Evolutionary conservation across 108 stramenopile species (phyloP).

Genomic region (Conticribra weissflogii): DNA sequence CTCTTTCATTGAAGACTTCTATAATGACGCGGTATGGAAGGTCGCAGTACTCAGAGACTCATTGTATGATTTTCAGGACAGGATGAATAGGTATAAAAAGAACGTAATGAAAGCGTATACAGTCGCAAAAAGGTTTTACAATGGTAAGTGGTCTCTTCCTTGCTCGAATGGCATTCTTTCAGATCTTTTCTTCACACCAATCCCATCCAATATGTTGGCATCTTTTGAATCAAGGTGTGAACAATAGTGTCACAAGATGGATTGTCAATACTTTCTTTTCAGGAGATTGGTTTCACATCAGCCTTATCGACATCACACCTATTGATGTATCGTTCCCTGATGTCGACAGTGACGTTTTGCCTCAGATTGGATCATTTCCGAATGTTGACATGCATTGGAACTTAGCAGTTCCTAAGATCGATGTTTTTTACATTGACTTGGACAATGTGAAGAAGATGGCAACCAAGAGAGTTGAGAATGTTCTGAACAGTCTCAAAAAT

Average conservation of each 20-base stretch:
- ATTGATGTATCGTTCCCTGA: conserved; percentile 41
- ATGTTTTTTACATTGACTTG: conserved; percentile 20
- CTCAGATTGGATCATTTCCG: conserved; percentile 22
- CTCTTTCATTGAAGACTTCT: conserved; percentile 31
- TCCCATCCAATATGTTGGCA: neutral
- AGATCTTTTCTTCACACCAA: neutral
- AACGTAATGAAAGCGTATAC: conserved; percentile 37
- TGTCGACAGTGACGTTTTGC: conserved; percentile 22
- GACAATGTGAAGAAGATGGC: conserved; percentile 4
- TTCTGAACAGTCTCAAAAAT: conserved; percentile 24
- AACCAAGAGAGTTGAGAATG: conserved; percentile 14
- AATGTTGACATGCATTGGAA: conserved; percentile 30
- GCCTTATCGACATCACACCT: conserved; percentile 31
- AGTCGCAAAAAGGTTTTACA: conserved; percentile 39
- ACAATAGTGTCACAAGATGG: conserved; percentile 32
- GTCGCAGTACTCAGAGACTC: conserved; percentile 25
- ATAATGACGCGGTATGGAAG: conserved; percentile 41
- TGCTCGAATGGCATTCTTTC: neutral
- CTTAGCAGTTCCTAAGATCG: conserved; percentile 22
- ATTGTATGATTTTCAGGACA: conserved; percentile 21
- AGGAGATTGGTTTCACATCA: conserved; percentile 46
- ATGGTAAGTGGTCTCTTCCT: conserved; percentile 20
- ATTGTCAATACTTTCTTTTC: conserved; percentile 29
- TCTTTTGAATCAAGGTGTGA: conserved; percentile 20
- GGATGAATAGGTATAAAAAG: conserved; percentile 37